Percentiles rank a stretch among this genome's conserved stretches.
Evolutionary conservation across 1,284 basidiomycete genomes (phyloP).

Genomic region (Naganishia albida): DNA sequence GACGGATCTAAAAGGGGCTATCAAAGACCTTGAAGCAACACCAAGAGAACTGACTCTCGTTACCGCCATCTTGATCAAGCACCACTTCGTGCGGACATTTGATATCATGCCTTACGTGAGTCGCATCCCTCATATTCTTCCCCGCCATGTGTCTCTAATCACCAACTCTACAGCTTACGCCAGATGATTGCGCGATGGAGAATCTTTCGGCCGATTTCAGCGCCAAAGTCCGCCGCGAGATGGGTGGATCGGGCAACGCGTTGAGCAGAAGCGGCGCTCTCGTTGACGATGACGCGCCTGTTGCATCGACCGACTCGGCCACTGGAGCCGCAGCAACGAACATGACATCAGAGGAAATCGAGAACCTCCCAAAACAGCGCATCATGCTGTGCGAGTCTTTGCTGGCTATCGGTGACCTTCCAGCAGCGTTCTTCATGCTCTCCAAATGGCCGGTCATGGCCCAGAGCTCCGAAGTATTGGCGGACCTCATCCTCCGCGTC

Average conservation of each 20-base stretch:
- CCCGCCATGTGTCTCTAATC: conserved; percentile 37
- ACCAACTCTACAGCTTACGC: conserved; percentile 62
- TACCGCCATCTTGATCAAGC: conserved; percentile 83
- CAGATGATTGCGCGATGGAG: conserved; percentile 73
- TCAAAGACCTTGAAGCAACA: conserved; percentile 62
- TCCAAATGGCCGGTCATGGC: conserved; percentile 83
- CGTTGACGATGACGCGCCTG: conserved; percentile 61
- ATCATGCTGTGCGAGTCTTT: conserved; percentile 76
- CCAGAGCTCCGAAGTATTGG: conserved; percentile 75
- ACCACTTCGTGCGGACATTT: conserved; percentile 78
- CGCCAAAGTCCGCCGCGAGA: conserved; percentile 49
- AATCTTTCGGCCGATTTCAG: conserved; percentile 66
- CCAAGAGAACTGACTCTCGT: conserved; percentile 77
- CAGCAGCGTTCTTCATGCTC: conserved; percentile 74
- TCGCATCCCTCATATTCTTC: conserved; percentile 11
- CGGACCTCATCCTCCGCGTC: conserved; percentile 77
- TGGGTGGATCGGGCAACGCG: conserved; percentile 68
- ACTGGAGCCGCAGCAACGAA: conserved; percentile 39
- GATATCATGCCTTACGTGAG: conserved; percentile 61
- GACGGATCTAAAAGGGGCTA: conserved; percentile 55
- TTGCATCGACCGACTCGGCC: conserved; percentile 26
- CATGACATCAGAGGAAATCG: conserved; percentile 22
- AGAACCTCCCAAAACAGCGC: conserved; percentile 72
- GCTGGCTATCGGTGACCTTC: conserved; percentile 78
- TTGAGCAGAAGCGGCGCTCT: conserved; percentile 87